A percentile compares a stretch with the other conserved stretches of the same genome.
phyloP scores from a whole-genome alignment of 1,284 basidiomycete species.

The Xerocomus minutiporus region DNA sequence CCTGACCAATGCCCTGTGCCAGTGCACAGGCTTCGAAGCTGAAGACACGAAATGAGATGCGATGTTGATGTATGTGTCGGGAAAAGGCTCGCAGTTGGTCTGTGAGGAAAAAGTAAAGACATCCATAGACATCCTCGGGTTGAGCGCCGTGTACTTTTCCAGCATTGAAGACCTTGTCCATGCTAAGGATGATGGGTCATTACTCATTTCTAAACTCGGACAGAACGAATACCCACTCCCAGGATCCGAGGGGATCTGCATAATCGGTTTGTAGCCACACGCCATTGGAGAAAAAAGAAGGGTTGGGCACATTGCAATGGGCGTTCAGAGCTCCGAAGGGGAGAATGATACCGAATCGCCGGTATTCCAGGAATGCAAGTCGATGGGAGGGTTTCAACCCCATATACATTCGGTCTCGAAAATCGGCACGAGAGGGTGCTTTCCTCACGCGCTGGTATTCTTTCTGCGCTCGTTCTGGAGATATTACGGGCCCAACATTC shows the following conservation, averaged over 20 bases:
- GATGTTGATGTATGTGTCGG: conserved; percentile 30
- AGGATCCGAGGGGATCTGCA: conserved; percentile 39
- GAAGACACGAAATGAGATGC: conserved; percentile 32
- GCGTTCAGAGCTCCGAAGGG: conserved; percentile 41
- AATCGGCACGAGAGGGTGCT: conserved; percentile 34
- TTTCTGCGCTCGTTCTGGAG: conserved; percentile 23
- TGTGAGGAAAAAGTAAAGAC: conserved; percentile 43
- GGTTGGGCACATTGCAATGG: conserved; percentile 38
- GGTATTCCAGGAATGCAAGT: conserved; percentile 36
- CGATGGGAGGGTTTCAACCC: conserved; percentile 39
- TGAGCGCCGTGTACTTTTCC: conserved; percentile 36
- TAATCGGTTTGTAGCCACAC: conserved; percentile 37
- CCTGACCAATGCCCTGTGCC: conserved; percentile 16
- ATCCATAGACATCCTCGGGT: conserved; percentile 43
- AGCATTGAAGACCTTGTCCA: conserved; percentile 26
- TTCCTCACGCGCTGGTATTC: conserved; percentile 23
- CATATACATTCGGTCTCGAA: conserved; percentile 32
- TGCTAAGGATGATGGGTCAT: conserved; percentile 9
- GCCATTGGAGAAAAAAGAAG: conserved; percentile 36
- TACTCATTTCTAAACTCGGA: neutral
- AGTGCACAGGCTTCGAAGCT: conserved; percentile 28
- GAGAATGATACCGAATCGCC: conserved; percentile 39
- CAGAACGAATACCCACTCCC: conserved; percentile 35
- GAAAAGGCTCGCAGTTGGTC: conserved; percentile 37
- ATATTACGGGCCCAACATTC: conserved; percentile 17